phyloP scores from a whole-genome alignment of 495 filamentous ascomycete genomes.

The Penicillium bialowiezense region DNA sequence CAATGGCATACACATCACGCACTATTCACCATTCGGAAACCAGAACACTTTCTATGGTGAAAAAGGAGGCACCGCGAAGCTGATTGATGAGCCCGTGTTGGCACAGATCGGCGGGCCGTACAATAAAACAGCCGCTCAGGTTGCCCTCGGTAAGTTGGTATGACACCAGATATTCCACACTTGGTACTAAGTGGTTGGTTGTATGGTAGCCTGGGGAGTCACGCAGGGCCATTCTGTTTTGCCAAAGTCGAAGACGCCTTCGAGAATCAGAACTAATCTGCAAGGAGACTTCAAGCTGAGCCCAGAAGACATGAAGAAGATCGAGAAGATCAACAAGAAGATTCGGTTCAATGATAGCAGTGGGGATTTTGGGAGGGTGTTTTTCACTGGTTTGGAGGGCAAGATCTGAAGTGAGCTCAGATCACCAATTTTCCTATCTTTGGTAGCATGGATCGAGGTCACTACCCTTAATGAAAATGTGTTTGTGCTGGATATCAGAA shows the following conservation, averaged over 20 bases:
- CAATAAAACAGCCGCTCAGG: conserved; percentile 58
- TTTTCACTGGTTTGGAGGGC: conserved; percentile 62
- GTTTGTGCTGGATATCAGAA: background rate
- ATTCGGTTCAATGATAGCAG: conserved; percentile 59
- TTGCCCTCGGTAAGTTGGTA: conserved; percentile 51
- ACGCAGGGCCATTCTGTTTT: conserved; percentile 61
- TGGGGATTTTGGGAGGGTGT: conserved; percentile 52
- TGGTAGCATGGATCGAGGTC: too few relatives aligned
- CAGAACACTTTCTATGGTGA: conserved; percentile 60
- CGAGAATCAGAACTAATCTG: conserved; percentile 54
- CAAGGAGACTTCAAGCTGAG: conserved; percentile 58
- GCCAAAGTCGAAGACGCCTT: conserved; percentile 60
- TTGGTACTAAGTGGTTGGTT: background rate
- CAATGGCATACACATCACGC: conserved; percentile 59
- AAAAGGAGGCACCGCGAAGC: conserved; percentile 46
- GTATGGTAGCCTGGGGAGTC: conserved; percentile 60
- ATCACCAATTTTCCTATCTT: too few relatives aligned
- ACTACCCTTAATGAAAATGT: too few relatives aligned
- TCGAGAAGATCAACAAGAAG: conserved; percentile 53
- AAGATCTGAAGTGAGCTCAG: conserved; percentile 30
- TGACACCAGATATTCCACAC: background rate
- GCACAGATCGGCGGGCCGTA: conserved; percentile 61
- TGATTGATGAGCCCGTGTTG: conserved; percentile 61
- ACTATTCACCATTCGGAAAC: conserved; percentile 71
- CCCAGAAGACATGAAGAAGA: conserved; percentile 50